A percentile compares a stretch with the other conserved stretches of the same genome.
Evolutionary conservation across 768 basidiomycete genomes (phyloP).

Genomic region (Hydnomerulius pinastri): DNA sequence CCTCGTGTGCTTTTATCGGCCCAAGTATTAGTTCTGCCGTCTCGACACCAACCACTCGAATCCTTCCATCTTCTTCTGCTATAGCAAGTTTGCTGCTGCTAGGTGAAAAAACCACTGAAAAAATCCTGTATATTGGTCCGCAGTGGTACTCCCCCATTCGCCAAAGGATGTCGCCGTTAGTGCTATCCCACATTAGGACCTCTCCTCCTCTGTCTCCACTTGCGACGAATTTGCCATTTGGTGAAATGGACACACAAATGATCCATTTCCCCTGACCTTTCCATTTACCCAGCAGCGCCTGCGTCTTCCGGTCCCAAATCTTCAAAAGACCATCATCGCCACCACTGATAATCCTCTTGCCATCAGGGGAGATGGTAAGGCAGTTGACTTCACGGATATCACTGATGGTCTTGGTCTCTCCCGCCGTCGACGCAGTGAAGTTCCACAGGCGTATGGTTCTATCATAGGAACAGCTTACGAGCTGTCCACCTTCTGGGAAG

Average conservation of each 20-base stretch:
- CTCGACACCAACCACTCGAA: background rate
- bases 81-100: too few relatives aligned
- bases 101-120: too few relatives aligned
- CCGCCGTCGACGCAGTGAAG: constrained; percentile 10
- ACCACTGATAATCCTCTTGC: background rate
- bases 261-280: background rate
- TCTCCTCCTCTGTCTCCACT: background rate
- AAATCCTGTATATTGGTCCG: too few relatives aligned
- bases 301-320: constrained; percentile 6
- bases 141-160: too few relatives aligned
- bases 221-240: constrained; percentile 6
- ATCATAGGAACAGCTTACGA: background rate
- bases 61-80: too few relatives aligned
- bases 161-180: too few relatives aligned
- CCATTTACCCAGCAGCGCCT: constrained; percentile 1
- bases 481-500: constrained; percentile 8
- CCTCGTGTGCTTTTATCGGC: background rate
- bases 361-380: background rate
- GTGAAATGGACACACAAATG: background rate
- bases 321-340: background rate
- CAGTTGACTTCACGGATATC: background rate
- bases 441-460: background rate
- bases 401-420: constrained; percentile 6
- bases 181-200: too few relatives aligned
- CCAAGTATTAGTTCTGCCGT: background rate